Percentiles rank a stretch among this genome's conserved stretches.
Evolutionary conservation across 441 rosid genomes (phyloP).

Genomic region (Bocquillonia castaneifolia): DNA sequence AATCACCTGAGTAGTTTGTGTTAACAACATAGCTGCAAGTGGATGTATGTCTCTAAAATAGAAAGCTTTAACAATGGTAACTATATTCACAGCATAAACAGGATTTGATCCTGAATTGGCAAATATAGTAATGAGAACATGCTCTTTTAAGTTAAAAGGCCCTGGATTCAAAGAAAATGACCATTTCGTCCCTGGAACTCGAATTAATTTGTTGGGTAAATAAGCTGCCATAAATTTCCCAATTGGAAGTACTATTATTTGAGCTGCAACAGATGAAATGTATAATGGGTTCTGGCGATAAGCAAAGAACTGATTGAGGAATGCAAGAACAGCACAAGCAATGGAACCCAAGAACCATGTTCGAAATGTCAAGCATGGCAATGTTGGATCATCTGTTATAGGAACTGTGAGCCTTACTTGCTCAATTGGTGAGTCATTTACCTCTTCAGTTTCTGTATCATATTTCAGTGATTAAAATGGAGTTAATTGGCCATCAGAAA

Average conservation of each 20-base stretch:
- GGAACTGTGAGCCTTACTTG: slow-evolving; percentile 82
- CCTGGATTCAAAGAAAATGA: slow-evolving; percentile 47
- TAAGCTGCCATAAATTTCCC: slow-evolving; percentile 47
- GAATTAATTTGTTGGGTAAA: slow-evolving; percentile 24
- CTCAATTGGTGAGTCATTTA: slow-evolving; percentile 66
- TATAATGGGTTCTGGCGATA: slow-evolving; percentile 34
- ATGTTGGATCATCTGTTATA: slow-evolving; percentile 47
- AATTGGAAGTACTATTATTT: slow-evolving; percentile 42
- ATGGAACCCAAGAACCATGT: slow-evolving; percentile 43
- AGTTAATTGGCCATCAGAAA: no score
- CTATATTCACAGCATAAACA: slow-evolving; percentile 31
- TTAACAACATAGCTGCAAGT: no score
- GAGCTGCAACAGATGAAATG: slow-evolving; percentile 37
- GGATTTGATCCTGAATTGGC: slow-evolving; percentile 38
- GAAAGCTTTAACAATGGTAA: slow-evolving; percentile 44
- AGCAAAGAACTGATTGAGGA: slow-evolving; percentile 42
- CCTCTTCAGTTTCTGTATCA: slow-evolving; percentile 36
- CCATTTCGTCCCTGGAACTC: slow-evolving; percentile 29
- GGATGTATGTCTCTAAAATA: no score
- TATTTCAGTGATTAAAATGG: no score
- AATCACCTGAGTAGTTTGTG: no score
- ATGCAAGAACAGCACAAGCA: slow-evolving; percentile 34
- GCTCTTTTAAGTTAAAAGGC: slow-evolving; percentile 51
- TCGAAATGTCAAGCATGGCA: slow-evolving; percentile 45
- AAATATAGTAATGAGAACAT: slow-evolving; percentile 40